phyloP scores from a whole-genome alignment of 2,329 filamentous ascomycete species.

The Nemania serpens region DNA sequence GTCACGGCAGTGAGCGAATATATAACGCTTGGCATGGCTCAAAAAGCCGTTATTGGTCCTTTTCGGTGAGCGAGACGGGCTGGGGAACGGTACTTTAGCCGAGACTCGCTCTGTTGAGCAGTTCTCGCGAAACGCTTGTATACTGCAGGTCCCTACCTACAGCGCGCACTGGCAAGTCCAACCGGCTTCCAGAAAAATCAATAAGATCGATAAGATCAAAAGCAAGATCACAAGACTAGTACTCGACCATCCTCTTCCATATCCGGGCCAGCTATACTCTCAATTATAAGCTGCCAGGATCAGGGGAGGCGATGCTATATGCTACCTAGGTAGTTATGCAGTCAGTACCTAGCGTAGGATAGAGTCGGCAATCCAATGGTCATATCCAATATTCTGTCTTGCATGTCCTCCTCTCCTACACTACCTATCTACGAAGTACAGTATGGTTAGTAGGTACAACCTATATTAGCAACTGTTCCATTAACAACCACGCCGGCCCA shows the following conservation, averaged over 20 bases:
- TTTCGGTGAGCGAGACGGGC: constrained; percentile 27
- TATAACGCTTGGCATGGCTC: constrained; percentile 3
- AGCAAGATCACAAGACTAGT: not conserved
- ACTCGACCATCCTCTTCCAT: not conserved
- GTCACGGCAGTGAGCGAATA: not conserved
- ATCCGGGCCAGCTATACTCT: not conserved
- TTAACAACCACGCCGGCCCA: constrained; percentile 17
- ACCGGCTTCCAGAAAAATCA: not conserved
- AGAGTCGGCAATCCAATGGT: constrained; percentile 6
- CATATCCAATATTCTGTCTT: not conserved
- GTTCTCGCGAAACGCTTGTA: not conserved
- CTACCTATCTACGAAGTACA: not conserved
- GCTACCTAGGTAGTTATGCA: too few relatives aligned
- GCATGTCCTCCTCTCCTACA: too few relatives aligned
- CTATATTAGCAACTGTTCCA: not conserved
- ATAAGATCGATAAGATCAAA: not conserved
- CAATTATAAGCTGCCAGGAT: not conserved
- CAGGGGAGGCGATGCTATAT: not conserved
- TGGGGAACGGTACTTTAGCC: constrained; percentile 11
- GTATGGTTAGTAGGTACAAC: not conserved
- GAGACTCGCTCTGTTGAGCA: constrained; percentile 1
- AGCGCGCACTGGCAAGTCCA: constrained; percentile 10
- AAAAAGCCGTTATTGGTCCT: not conserved
- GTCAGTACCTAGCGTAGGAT: not conserved
- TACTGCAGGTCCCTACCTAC: not conserved